Percentiles rank a stretch among this genome's conserved stretches.
phyloP scores from a whole-genome alignment of 1,139 yeast genomes.

The Taiozyma sp. region DNA sequence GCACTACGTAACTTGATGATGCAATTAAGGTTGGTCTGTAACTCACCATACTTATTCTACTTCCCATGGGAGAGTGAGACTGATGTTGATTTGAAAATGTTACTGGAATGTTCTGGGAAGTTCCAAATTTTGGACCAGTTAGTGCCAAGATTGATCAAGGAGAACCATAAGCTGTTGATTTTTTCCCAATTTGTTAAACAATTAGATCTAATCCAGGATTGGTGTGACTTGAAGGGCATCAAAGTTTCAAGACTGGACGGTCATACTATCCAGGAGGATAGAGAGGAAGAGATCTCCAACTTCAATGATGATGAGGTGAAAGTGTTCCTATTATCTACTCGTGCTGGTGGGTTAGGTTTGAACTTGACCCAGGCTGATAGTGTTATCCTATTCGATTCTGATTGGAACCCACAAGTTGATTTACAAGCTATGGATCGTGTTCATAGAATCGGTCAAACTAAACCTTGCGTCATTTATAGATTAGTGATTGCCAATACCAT shows the following conservation, averaged over 20 bases:
- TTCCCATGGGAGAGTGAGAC: constrained; percentile 60
- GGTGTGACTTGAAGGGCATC: constrained; percentile 47
- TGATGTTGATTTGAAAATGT: constrained; percentile 32
- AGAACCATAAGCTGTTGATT: constrained; percentile 65
- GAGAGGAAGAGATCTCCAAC: constrained; percentile 57
- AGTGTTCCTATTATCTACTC: constrained; percentile 75
- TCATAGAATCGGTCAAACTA: constrained; percentile 86
- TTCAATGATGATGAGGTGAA: constrained; percentile 40
- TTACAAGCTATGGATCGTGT: constrained; percentile 95
- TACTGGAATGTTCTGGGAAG: constrained; percentile 60
- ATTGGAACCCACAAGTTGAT: constrained; percentile 98
- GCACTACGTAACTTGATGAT: constrained; percentile 64
- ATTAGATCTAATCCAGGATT: constrained; percentile 73
- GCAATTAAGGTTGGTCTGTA: constrained; percentile 81
- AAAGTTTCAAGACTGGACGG: constrained; percentile 74
- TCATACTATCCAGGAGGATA: constrained; percentile 53
- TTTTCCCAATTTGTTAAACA: constrained; percentile 82
- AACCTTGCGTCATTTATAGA: constrained; percentile 78
- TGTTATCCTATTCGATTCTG: constrained; percentile 85
- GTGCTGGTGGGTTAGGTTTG: constrained; percentile 94
- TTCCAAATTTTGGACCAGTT: constrained; percentile 65
- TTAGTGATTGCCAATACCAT: constrained; percentile 73
- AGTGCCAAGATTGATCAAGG: constrained; percentile 40
- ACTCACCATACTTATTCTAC: constrained; percentile 79
- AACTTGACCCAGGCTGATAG: constrained; percentile 86